phyloP scores from a whole-genome alignment of 441 rosid species.

The Populus hybrid region DNA sequence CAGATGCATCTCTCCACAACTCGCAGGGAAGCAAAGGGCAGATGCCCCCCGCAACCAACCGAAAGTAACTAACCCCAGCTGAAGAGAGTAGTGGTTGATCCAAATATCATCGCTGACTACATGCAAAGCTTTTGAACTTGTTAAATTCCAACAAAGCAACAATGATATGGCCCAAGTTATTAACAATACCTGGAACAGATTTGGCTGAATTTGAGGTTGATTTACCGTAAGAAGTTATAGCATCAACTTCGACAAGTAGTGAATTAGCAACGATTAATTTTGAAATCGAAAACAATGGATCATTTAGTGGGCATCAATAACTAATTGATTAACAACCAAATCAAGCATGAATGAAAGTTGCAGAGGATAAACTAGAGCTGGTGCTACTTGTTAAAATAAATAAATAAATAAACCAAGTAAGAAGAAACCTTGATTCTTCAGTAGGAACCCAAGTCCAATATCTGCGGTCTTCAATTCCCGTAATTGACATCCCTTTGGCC shows the following conservation, averaged over 20 bases:
- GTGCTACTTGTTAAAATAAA: too few species aligned
- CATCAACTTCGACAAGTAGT: background rate
- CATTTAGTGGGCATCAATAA: background rate
- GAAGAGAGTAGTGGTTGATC: background rate
- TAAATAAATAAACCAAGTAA: background rate
- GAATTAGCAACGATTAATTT: background rate
- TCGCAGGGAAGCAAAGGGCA: background rate
- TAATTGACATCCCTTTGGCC: slow-evolving; percentile 80
- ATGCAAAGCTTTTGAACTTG: background rate
- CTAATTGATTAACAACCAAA: background rate
- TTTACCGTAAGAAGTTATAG: background rate
- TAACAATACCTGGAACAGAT: background rate
- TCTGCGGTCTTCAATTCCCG: slow-evolving; percentile 86
- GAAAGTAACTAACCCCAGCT: background rate
- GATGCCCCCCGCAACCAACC: background rate
- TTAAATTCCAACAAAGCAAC: background rate
- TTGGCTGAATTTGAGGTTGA: background rate
- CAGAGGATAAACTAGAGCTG: background rate
- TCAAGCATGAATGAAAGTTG: background rate
- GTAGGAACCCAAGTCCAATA: slow-evolving; percentile 93
- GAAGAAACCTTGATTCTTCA: slow-evolving; percentile 80
- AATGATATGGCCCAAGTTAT: too few species aligned
- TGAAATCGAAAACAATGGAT: background rate
- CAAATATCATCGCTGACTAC: background rate
- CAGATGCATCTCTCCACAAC: background rate